Base-by-base conservation (phyloP, 2,329 filamentous ascomycete species). In the Chaetomium sp. region DNA sequence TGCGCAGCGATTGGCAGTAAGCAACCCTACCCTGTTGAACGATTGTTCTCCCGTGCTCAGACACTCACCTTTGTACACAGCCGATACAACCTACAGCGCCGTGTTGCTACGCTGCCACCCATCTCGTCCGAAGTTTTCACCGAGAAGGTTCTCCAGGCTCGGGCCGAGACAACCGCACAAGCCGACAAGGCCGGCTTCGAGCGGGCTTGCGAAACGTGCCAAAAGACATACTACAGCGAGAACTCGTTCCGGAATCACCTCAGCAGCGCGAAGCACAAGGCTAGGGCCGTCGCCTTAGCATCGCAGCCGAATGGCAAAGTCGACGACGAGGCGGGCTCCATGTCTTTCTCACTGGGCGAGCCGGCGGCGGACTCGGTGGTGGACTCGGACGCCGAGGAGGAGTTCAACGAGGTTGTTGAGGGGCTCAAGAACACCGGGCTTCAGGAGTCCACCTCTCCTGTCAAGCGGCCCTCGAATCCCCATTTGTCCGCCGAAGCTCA, bases 1-100 rank as follows among this genome's bases (percentile, higher is more conserved):
- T 99, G 95, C 93, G 95, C 78, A 95, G 90, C 72, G 95, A 99
- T 80, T 99, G 95, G 95, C 94, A 99, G 90, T 95, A 84, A 80
- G 91, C 88, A 5, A 61, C 62, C 65, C 33, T 8, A 60, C 62
- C 65, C 33, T 8, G 7, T 25, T 55, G 7, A 16, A 23, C 35
- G 45, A 23, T 55, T 55, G 45, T 35, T 19, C 25, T n/a, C 25
- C 25, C 10, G 8, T n/a, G 59, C 10, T 47, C 47, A 54, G 19
- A 49, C n/a, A 56, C 68, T 72, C 29, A 72, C 62, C 63, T 66
- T 57, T 45, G 33, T 61, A 7, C 60, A 23, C 65, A 95, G 91
- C 78, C 89, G 95, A 70, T 97, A 97, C 79, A 99, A 99, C 77
- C 86, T 98, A 73, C 97, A 98, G 81, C 91, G 95, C 71, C 89